Percentiles rank a stretch among this genome's conserved stretches.
phyloP scores from a whole-genome alignment of 2,329 filamentous ascomycete genomes.

The Colletotrichum plurivorum region DNA sequence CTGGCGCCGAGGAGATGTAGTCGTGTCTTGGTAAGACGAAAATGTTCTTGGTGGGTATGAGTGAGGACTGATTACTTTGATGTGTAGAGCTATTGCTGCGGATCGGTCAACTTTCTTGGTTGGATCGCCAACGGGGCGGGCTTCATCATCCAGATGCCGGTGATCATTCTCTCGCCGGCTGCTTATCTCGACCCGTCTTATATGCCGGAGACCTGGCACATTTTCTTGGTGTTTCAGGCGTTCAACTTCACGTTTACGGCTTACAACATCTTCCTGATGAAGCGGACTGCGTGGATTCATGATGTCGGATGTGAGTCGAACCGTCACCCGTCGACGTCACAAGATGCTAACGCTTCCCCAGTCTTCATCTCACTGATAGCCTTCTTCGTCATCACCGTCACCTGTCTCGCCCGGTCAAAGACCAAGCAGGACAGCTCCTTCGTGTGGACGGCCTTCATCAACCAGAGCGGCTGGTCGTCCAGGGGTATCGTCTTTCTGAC shows the following conservation, averaged over 20 bases:
- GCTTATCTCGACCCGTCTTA: slow-evolving; percentile 26
- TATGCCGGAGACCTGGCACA: slow-evolving; percentile 27
- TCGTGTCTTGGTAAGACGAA: slow-evolving; percentile 11
- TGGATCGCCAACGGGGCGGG: slow-evolving; percentile 35
- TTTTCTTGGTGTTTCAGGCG: slow-evolving; percentile 23
- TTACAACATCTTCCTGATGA: slow-evolving; percentile 31
- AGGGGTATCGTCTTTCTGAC: slow-evolving; percentile 53
- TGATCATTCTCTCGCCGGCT: slow-evolving; percentile 22
- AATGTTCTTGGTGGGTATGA: fast-evolving
- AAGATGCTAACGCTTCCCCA: not conserved
- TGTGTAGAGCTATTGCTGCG: slow-evolving; percentile 29
- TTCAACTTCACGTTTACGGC: slow-evolving; percentile 22
- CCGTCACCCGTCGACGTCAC: not conserved
- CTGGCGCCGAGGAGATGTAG: slow-evolving; percentile 43
- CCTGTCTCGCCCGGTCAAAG: slow-evolving; percentile 45
- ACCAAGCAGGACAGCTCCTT: slow-evolving; percentile 34
- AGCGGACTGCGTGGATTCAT: slow-evolving; percentile 25
- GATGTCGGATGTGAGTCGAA: slow-evolving; percentile 17
- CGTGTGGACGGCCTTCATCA: slow-evolving; percentile 50
- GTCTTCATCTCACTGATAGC: slow-evolving; percentile 21
- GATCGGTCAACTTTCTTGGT: slow-evolving; percentile 24
- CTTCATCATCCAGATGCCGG: slow-evolving; percentile 36
- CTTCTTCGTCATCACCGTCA: slow-evolving; percentile 50
- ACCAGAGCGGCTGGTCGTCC: slow-evolving; percentile 47
- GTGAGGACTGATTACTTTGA: not conserved